A percentile compares a stretch with the other conserved stretches of the same genome.
Conservation (phyloP, 306 rosid species). For the Quercus mongolica region DNA sequence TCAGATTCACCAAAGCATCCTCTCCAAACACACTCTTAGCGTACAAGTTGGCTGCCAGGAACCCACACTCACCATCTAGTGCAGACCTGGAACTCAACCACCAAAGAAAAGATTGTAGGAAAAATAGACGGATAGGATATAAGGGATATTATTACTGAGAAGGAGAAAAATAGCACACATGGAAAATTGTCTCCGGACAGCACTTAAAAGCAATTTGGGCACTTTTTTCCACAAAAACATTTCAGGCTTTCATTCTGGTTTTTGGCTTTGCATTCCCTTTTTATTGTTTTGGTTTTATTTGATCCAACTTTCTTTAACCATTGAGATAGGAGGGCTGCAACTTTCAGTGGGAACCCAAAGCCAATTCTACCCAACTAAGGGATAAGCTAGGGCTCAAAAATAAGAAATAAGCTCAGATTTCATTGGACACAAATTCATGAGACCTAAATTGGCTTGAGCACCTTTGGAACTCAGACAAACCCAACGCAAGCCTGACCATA, state of each 20-base stretch:
- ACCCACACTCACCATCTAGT: conserved; percentile 95
- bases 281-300: background rate
- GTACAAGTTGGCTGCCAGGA: conserved; percentile 89
- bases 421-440: background rate
- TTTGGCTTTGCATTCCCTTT: background rate
- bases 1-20: conserved; percentile 94
- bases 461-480: background rate
- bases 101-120: conserved; percentile 2
- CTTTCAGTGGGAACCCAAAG: background rate
- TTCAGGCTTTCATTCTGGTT: background rate
- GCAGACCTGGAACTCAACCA: conserved; percentile 61
- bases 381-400: background rate
- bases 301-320: background rate
- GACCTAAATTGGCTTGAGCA: background rate
- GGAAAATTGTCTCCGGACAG: background rate
- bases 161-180: background rate
- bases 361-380: background rate
- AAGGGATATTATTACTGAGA: background rate
- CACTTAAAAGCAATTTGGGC: background rate
- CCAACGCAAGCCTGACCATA: background rate
- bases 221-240: background rate
- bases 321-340: background rate
- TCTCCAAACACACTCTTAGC: conserved; percentile 99
- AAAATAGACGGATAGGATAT: conserved; percentile 1
- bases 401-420: background rate